Evolutionary conservation across 805 yeast species (phyloP), one percentile per base, ranked within the genome.

Genomic region (Metschnikowia matae): DNA sequence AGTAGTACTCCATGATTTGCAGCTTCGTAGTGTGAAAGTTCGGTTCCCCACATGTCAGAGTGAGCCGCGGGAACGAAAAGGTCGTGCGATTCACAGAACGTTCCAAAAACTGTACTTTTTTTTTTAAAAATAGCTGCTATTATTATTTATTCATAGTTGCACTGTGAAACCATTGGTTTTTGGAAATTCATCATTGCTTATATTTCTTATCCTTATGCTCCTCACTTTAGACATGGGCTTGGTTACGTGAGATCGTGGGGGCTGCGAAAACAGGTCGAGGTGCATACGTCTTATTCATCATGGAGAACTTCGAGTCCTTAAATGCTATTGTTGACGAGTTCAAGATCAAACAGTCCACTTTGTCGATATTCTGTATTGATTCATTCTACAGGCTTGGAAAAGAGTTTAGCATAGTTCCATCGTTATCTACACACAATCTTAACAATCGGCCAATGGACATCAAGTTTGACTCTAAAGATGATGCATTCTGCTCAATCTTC

Each of bases 1-100:
- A 82, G 64, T 85, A 87, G 70, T 84, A 87, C 65, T 87, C 92
- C 95, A 87, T 87, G n/a, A 21, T 20, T 13, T 32, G 14, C 20
- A n/a, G 18, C n/a, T 21, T n/a, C n/a, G 23, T 14, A n/a, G 6
- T 4, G 33, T 11, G 36, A 13, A 17, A 17, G 32, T 10, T 3
- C 4, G 20, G 20, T 48, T 42, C 54, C 53, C 51, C 52, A 47
- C 54, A 48, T 41, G 33, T 46, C 45, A 29, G 29, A 26, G 5
- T 26, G 29, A 26, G 31, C 14, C 39, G 34, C 52, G 48, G 44
- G 38, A 33, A 31, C 21, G n/a, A 42, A n/a, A 26, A 10, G 32
- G 41, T 41, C 47, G 40, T 34, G 34, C 40, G 38, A n/a, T 2
- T 10, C 45, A 33, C 45, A 26, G 13, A 32, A 45, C 38, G 17